Conservation (phyloP, 2,329 filamentous ascomycete species). For the Ilyonectria robusta region DNA sequence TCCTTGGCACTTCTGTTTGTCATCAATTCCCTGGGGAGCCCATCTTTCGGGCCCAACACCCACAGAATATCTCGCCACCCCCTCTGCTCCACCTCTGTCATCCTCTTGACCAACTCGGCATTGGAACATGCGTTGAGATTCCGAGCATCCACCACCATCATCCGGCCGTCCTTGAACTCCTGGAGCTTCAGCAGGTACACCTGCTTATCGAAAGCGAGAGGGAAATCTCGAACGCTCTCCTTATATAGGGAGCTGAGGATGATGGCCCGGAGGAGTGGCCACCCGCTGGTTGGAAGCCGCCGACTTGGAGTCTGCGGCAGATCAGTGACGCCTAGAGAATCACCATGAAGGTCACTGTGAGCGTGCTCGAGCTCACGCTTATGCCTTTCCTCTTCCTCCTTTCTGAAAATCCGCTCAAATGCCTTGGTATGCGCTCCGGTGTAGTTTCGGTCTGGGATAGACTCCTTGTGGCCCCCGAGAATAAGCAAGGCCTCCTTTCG, state of each 20-base stretch:
- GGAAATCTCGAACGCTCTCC: neutral
- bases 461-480: conserved; percentile 15
- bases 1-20: conserved; percentile 8
- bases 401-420: neutral
- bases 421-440: neutral
- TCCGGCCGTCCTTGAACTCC: neutral
- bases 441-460: conserved; percentile 10
- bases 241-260: conserved; percentile 14
- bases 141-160: neutral
- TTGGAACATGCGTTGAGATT: conserved; percentile 32
- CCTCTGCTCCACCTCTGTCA: conserved; percentile 34
- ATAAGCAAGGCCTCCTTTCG: conserved; percentile 8
- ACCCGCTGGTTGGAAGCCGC: neutral
- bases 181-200: conserved; percentile 10
- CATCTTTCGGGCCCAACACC: conserved; percentile 33
- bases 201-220: neutral
- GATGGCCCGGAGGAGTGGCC: conserved; percentile 11
- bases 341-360: neutral
- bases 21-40: conserved; percentile 26
- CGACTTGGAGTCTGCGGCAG: neutral
- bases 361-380: neutral
- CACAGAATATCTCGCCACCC: conserved; percentile 47
- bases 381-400: neutral
- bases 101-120: conserved; percentile 28
- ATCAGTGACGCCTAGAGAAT: neutral